phyloP scores from a whole-genome alignment of 331 rosid species.

The Quercus tomentella region DNA sequence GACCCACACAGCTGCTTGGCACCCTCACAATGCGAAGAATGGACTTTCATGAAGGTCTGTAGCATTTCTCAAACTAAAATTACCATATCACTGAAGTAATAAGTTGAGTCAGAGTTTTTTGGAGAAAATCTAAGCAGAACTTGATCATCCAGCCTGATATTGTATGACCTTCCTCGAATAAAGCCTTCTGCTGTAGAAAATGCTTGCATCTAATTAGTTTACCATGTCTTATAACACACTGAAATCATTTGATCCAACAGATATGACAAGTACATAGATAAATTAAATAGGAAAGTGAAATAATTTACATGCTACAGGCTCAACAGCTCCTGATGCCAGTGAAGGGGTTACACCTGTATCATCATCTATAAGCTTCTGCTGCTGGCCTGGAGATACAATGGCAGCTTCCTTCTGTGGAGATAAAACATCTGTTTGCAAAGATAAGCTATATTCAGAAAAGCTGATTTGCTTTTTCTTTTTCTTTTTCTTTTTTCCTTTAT shows the following conservation, averaged over 20 bases:
- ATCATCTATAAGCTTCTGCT: slow-evolving; percentile 52
- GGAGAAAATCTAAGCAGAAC: slow-evolving; percentile 95
- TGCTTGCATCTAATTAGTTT: slow-evolving; percentile 49
- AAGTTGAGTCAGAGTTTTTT: slow-evolving; percentile 78
- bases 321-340: slow-evolving; percentile 46
- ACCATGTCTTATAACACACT: slow-evolving; percentile 8
- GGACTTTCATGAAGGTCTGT: background rate
- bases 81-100: slow-evolving; percentile 95
- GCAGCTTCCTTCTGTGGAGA: slow-evolving; percentile 51
- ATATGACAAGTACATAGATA: slow-evolving; percentile 3
- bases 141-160: slow-evolving; percentile 87
- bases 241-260: slow-evolving; percentile 1
- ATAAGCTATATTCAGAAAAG: slow-evolving; percentile 29
- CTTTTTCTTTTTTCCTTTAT: too few relatives aligned
- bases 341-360: slow-evolving; percentile 65
- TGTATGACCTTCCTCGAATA: slow-evolving; percentile 93
- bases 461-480: background rate
- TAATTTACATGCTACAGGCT: slow-evolving; percentile 70
- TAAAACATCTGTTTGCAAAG: slow-evolving; percentile 48
- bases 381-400: slow-evolving; percentile 51
- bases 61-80: slow-evolving; percentile 6
- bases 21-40: background rate
- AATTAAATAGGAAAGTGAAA: slow-evolving; percentile 25
- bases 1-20: background rate
- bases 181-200: slow-evolving; percentile 98